Percentiles rank a stretch among this genome's conserved stretches.
These are phyloP conservation scores for Ophiorrhiza pumila DNA, from an alignment of 257 asterid species.

Conservation along the genomic window DNA sequence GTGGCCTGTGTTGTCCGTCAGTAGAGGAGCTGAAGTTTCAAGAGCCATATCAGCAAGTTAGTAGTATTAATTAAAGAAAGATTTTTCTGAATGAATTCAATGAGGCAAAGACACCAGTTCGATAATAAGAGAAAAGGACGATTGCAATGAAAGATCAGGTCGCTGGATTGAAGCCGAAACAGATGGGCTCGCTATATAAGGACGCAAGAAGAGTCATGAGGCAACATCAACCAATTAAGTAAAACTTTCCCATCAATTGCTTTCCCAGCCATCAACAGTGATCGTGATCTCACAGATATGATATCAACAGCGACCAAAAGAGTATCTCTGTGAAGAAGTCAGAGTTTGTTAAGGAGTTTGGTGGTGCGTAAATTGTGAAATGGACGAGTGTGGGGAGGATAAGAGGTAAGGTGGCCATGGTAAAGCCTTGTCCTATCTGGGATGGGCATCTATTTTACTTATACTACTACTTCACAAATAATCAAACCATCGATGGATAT, in stretches of 20 bases:
- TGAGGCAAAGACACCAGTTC: not conserved
- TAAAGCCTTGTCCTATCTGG: slow-evolving; percentile 28
- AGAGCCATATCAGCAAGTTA: slow-evolving; percentile 32
- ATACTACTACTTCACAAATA: slow-evolving; percentile 11
- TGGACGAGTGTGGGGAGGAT: slow-evolving; percentile 37
- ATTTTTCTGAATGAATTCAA: not conserved
- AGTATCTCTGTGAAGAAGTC: not conserved
- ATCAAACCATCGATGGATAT: slow-evolving; percentile 11
- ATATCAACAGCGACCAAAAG: not conserved
- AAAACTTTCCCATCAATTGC: not conserved
- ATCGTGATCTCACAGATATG: not conserved
- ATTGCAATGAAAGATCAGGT: not conserved
- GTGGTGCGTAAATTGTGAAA: slow-evolving; percentile 28
- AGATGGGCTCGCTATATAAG: not conserved
- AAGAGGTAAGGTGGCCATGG: slow-evolving; percentile 41
- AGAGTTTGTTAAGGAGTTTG: slow-evolving; percentile 29
- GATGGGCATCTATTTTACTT: slow-evolving; percentile 27
- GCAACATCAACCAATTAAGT: not conserved
- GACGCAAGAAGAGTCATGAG: not conserved
- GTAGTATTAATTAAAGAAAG: too few relatives aligned
- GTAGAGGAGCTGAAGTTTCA: slow-evolving; percentile 30
- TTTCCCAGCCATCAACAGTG: too few relatives aligned
- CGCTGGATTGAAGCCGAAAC: not conserved
- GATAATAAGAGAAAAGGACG: not conserved
- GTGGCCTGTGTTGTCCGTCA: slow-evolving; percentile 12